Evolutionary conservation across 495 filamentous ascomycete genomes (phyloP).

Genomic region (Eremomyces bilateralis): DNA sequence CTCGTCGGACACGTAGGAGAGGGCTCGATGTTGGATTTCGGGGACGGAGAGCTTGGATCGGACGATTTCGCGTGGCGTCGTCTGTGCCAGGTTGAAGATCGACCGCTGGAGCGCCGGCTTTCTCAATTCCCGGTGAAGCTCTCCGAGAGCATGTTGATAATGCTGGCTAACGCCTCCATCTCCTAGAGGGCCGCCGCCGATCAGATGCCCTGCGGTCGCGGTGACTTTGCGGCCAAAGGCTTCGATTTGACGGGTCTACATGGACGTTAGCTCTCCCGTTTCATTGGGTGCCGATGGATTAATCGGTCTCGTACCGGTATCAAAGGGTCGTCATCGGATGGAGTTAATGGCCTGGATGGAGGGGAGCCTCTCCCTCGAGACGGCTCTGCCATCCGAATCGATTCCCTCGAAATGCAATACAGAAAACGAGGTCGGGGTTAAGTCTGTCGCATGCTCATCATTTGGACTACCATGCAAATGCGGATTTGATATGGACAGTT

Average conservation of each 20-base stretch:
- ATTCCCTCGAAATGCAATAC: too few species aligned
- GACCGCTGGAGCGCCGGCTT: slow-evolving; percentile 65
- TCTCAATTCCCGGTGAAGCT: slow-evolving; percentile 71
- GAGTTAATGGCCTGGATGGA: too few species aligned
- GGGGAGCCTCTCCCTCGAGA: too few species aligned
- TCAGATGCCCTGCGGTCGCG: slow-evolving; percentile 75
- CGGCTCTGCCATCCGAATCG: too few species aligned
- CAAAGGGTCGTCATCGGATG: too few species aligned
- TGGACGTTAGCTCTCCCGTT: too few species aligned
- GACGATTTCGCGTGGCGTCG: slow-evolving; percentile 75
- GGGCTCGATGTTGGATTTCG: slow-evolving; percentile 87
- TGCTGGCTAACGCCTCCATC: slow-evolving; percentile 37
- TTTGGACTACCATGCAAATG: too few species aligned
- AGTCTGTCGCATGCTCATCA: too few species aligned
- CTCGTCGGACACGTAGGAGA: slow-evolving; percentile 77
- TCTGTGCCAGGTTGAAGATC: slow-evolving; percentile 73
- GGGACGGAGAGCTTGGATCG: slow-evolving; percentile 74
- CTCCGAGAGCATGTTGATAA: slow-evolving; percentile 72
- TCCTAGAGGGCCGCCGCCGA: slow-evolving; percentile 36
- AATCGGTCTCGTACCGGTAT: too few species aligned
- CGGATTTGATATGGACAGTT: too few species aligned
- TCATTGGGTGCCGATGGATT: slow-evolving; percentile 5
- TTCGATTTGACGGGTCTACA: slow-evolving; percentile 67
- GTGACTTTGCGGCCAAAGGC: slow-evolving; percentile 90
- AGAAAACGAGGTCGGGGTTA: too few species aligned